phyloP scores from a whole-genome alignment of 2,329 filamentous ascomycete species.

The Beauveria sp. region DNA sequence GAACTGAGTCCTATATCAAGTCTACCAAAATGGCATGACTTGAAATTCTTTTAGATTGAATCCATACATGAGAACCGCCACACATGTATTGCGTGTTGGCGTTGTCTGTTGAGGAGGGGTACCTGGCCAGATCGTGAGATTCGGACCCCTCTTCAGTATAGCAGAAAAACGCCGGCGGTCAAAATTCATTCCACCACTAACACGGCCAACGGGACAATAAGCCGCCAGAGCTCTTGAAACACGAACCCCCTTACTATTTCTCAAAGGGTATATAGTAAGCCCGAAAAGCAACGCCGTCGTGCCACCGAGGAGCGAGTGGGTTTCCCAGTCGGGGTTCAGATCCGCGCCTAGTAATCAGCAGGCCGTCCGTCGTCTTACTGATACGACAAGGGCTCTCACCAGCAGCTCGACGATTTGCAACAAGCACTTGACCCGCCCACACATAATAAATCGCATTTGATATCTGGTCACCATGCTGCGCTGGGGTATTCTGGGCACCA shows the following conservation, averaged over 20 bases:
- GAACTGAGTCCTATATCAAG: too few species aligned
- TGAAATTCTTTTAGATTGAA: too few species aligned
- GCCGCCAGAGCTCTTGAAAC: neutral
- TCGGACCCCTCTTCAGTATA: neutral
- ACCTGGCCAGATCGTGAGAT: neutral
- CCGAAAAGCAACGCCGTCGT: neutral
- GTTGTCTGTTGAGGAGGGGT: neutral
- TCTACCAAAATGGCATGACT: too few species aligned
- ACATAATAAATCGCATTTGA: too few species aligned
- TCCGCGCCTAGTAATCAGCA: neutral
- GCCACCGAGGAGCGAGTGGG: slow-evolving; percentile 1
- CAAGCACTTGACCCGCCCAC: too few species aligned
- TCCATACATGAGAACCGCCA: too few species aligned
- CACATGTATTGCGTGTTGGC: too few species aligned
- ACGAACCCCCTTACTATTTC: neutral
- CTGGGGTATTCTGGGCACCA: slow-evolving; percentile 22
- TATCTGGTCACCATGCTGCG: slow-evolving; percentile 16
- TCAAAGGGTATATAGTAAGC: neutral
- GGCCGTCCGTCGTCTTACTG: neutral
- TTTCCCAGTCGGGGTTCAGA: neutral
- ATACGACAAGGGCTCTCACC: neutral
- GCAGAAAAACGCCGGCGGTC: neutral
- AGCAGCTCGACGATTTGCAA: neutral
- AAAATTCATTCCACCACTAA: slow-evolving; percentile 5
- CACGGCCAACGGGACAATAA: neutral